These are phyloP conservation scores for Pythium phragmitis DNA, from an alignment of 352 stramenopile genomes.

Conservation along the genomic window DNA sequence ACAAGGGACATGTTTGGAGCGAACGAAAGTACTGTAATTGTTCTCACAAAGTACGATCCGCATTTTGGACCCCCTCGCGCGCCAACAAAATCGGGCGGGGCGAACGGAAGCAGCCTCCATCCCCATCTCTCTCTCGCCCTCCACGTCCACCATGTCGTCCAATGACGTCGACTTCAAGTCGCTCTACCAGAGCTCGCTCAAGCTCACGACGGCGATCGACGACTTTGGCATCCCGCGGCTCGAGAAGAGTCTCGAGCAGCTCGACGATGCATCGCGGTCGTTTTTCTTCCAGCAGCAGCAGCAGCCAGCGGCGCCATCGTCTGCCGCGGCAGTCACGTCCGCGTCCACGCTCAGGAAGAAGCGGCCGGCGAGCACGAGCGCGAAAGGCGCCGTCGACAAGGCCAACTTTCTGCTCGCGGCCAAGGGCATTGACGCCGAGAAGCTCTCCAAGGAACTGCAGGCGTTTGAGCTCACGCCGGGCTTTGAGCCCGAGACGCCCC, in stretches of 20 bases:
- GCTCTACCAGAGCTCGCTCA: constrained; percentile 86
- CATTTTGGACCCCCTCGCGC: neutral
- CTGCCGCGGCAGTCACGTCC: too few relatives aligned
- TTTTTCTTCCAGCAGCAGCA: constrained; percentile 45
- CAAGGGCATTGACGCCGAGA: constrained; percentile 86
- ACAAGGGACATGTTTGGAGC: neutral
- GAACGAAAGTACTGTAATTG: too few relatives aligned
- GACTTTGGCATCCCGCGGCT: constrained; percentile 74
- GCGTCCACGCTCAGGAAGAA: constrained; percentile 36
- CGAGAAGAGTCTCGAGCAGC: constrained; percentile 79
- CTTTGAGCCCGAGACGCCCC: constrained; percentile 77
- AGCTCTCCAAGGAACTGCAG: constrained; percentile 81
- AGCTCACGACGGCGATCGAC: constrained; percentile 78
- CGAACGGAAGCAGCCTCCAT: neutral
- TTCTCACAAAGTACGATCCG: too few relatives aligned
- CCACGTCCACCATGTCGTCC: constrained; percentile 21
- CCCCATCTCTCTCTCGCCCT: neutral
- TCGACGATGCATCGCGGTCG: constrained; percentile 65
- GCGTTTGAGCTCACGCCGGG: constrained; percentile 73
- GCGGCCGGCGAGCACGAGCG: constrained; percentile 34
- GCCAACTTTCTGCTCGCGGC: constrained; percentile 83
- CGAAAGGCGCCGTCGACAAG: constrained; percentile 49
- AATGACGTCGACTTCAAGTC: constrained; percentile 78
- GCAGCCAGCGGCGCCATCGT: neutral
- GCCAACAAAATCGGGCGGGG: constrained; percentile 4